Evolutionary conservation across 1,284 basidiomycete species (phyloP), one percentile per base, ranked within the genome.

Genomic region (Amylostereum chailletii): DNA sequence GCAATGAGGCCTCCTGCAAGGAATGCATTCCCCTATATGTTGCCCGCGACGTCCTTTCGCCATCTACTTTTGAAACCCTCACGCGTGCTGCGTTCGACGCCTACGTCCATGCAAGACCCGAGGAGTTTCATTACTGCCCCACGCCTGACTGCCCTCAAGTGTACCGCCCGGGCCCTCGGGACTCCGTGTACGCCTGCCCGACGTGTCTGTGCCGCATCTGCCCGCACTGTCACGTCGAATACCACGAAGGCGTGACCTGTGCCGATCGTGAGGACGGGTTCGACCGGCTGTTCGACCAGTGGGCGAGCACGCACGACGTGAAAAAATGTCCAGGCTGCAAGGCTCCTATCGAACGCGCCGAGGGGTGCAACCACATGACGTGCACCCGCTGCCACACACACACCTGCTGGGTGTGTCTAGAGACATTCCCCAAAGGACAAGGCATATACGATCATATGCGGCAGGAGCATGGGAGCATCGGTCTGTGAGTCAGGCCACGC

Each of bases 301-400:
- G 83, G 85, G 70, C 73, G 52, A 62, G 61, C 53, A 60, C 62
- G 32, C 71, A 82, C 57, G 76, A 80, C 55, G 82, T 86, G 52
- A 86, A 86, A 69, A 67, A 70, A 31, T 90, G 84, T 61, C 86
- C 86, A 1, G 71, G 71, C 0, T 89, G 86, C 67, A 74, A 74
- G 49, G 71, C 74, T 2, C 70, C 72, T 4, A 88, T 89, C 57
- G 83, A 88, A 63, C 76, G 79, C 41, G 68, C 66, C 33, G 83
- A 81, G 53, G 86, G 86, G 0, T 89, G 86, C 63, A 83, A 88
- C 63, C 86, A 89, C 60, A 79, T 89, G 72, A 80, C 75, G 32
- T 89, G 86, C 62, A 71, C 71, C 0, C 71, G 74, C 32, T 89
- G 86, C 61, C 72, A 76, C 56, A 79, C 81, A 1, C 86, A 89